phyloP scores from a whole-genome alignment of 345 rosid species.

The Eucalyptus cloeziana region DNA sequence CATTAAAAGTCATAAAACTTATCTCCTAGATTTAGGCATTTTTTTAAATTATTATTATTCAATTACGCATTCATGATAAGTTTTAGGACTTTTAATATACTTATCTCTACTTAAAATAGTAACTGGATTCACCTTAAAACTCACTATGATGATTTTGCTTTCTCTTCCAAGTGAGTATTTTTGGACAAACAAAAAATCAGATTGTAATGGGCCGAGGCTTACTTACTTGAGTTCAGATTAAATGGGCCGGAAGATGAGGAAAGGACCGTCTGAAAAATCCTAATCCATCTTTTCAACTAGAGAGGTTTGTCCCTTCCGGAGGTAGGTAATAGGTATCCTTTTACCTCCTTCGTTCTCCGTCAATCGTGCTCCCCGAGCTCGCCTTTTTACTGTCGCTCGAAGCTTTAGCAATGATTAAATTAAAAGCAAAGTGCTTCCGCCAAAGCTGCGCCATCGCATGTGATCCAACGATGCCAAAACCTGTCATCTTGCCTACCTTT shows the following conservation, averaged over 20 bases:
- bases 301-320: not conserved
- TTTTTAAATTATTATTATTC: too few relatives aligned
- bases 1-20: too few relatives aligned
- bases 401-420: not conserved
- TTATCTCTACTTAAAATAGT: too few relatives aligned
- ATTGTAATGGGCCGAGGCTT: not conserved
- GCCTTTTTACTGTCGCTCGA: not conserved
- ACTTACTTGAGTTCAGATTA: not conserved
- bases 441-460: not conserved
- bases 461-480: not conserved
- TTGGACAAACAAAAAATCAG: not conserved
- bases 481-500: not conserved
- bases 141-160: not conserved
- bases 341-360: not conserved
- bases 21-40: not conserved
- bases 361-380: not conserved
- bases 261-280: not conserved
- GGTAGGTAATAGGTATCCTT: not conserved
- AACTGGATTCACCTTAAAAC: not conserved
- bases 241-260: not conserved
- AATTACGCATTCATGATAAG: too few relatives aligned
- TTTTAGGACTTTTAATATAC: fast-evolving
- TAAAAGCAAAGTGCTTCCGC: not conserved
- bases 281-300: not conserved
- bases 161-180: not conserved